Evolutionary conservation across 164 flowering plant species (phyloP).

Genomic region (Taxillus chinensis): DNA sequence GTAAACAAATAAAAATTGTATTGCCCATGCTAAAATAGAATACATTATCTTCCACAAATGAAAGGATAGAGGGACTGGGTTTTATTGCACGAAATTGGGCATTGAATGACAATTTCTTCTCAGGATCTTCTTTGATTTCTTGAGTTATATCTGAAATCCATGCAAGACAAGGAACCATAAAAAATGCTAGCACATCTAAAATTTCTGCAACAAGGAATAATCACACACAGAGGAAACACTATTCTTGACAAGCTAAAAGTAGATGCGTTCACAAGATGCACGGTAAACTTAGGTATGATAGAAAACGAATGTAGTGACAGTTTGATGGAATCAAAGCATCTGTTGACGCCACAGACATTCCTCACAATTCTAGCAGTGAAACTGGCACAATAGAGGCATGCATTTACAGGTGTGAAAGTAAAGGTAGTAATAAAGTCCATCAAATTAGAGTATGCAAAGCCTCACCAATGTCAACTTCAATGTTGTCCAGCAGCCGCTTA

Average conservation of each 20-base stretch:
- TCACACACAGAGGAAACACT: too few relatives aligned
- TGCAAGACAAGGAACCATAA: background rate
- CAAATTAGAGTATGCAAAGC: too few relatives aligned
- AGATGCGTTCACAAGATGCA: background rate
- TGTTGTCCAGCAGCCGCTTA: constrained; percentile 64
- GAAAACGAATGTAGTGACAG: background rate
- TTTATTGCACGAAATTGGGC: constrained; percentile 96
- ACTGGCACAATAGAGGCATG: background rate
- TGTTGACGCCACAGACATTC: too few relatives aligned
- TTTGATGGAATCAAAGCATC: too few relatives aligned
- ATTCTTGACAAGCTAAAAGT: too few relatives aligned
- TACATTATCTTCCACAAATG: constrained; percentile 93
- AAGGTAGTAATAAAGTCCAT: background rate
- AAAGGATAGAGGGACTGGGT: constrained; percentile 73
- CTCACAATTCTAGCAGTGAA: background rate
- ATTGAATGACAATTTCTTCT: constrained; percentile 54
- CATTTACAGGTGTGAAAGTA: background rate
- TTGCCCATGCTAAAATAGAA: constrained; percentile 2
- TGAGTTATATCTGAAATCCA: constrained; percentile 26
- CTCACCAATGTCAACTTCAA: constrained; percentile 2
- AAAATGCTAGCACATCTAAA: too few relatives aligned
- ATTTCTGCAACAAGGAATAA: too few relatives aligned
- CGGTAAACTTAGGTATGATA: too few relatives aligned
- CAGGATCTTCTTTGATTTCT: constrained; percentile 31
- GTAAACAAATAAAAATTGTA: background rate